Base-by-base conservation (phyloP, 2,329 filamentous ascomycete genomes). In the Tetracladium maxilliforme region DNA sequence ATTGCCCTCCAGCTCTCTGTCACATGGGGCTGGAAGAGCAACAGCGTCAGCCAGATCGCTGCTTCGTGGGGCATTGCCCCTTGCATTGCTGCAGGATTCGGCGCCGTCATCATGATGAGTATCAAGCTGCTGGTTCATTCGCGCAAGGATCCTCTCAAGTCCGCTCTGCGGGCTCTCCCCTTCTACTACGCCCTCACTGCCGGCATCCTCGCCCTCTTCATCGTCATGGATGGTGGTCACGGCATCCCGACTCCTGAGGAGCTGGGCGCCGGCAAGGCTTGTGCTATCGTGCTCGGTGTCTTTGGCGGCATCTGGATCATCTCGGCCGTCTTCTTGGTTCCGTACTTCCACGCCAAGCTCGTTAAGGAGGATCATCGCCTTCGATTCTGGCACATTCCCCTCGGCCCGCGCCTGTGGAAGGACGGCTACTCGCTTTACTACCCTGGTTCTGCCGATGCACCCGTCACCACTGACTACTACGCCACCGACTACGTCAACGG, bases 1-100 rank as follows among this genome's bases (percentile, higher is more conserved):
- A 52, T 72, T 16, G 67, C 64, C 10, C 45, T 52, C 7, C 47
- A 28, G 12, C 32, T 25, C 33, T 40, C 30, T 33, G 36, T 40
- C 11, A 33, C 28, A 2, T 38, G 36, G 36, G 26, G 14, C 7
- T 39, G 38, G 36, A 23, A 23, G 10, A 28, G 28, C 4, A 30
- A 31, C 26, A 32, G 33, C 6, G 38, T 39, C n/a, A 30, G 30
- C 12, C 38, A 40, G 25, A 29, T 40, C 12, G 31, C 33, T 6
- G 36, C 36, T 2, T 36, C 36, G 6, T 40, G 38, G 38, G 24
- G 14, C 2, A 26, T 41, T 6, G 33, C 38, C 1, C 38, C 38
- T 1, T 18, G 26, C 21, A 33, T 39, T 16, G 25, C 38, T 2
- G 37, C 28, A 14, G 31, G 14, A 15, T 31, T 39, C 16, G 25